These are phyloP conservation scores for Andrographis paniculata DNA, from an alignment of 305 asterid genomes.

Conservation along the genomic window DNA sequence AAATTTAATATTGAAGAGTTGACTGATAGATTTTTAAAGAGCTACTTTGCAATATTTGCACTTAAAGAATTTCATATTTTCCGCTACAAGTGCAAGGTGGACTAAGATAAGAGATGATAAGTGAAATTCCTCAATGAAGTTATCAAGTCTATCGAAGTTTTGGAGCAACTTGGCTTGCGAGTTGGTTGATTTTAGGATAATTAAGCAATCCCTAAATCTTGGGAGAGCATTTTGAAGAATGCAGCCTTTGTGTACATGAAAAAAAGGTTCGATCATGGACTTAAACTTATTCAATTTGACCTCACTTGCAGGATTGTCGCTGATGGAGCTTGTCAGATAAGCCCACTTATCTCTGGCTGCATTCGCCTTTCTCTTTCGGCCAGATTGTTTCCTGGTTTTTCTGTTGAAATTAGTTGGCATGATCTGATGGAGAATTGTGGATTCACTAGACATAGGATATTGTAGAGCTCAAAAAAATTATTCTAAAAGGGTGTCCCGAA, in stretches of 20 bases:
- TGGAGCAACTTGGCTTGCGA: constrained; percentile 30
- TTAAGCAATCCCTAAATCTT: constrained; percentile 39
- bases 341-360: constrained; percentile 24
- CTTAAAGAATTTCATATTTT: constrained; percentile 18
- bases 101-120: constrained; percentile 39
- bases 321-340: constrained; percentile 27
- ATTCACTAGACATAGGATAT: constrained; percentile 47
- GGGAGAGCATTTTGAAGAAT: constrained; percentile 47
- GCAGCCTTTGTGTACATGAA: constrained; percentile 46
- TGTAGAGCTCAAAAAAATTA: constrained; percentile 47
- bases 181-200: constrained; percentile 37
- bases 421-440: constrained; percentile 30
- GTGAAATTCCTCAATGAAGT: constrained; percentile 23
- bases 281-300: constrained; percentile 26
- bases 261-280: constrained; percentile 41
- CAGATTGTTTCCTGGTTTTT: background rate
- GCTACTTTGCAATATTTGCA: no score
- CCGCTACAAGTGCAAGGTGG: constrained; percentile 49
- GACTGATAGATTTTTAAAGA: no score
- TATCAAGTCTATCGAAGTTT: background rate
- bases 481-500: constrained; percentile 83
- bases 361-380: constrained; percentile 14
- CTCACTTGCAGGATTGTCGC: constrained; percentile 7
- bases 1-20: no score
- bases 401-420: background rate